Evolutionary conservation across 2,329 filamentous ascomycete genomes (phyloP), one percentile per base, ranked within the genome.

Genomic region (Fusarium pilosicola): DNA sequence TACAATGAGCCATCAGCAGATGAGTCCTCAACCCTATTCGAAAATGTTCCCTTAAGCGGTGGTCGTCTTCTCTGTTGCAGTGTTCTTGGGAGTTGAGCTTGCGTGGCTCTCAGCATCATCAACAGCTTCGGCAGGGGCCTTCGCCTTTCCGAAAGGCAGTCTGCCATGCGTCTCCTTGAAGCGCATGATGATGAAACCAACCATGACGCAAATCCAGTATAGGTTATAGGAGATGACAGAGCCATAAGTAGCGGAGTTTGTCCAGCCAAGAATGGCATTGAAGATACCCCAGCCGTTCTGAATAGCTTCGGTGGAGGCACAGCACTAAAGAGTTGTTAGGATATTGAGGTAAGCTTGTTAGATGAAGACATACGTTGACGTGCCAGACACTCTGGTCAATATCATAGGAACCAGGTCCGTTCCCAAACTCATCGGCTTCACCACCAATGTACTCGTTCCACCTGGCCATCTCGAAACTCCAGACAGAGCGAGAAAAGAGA

Each of bases 181-280:
- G 46, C 91, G 87, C 86, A 96, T 87, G 39, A 84, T 74, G 20
- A 90, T 69, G 79, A 96, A 93, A 10, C 87, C 87, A 22, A 94
- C 87, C 64, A 95, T 94, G 74, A 96, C 88, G 14, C 85, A 86
- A 57, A 96, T 83, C 95, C 94, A 97, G 85, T 97, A 97, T 22
- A 96, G 66, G 80, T 96, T 97, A 84, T 97, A 97, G 3, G 93
- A 91, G 71, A 97, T 90, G 73, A 97, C 92, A 3, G 93, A 95
- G 58, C 94, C 94, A 77, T 96, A 95, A 4, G 94, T 97, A 10
- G 93, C 95, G 18, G 93, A 94, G 84, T 97, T 97, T 70, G 91
- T 89, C 95, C 95, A 97, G 66, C 95, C 94, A 17, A 97, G 86
- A 60, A 97, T 87, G 66, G 93, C 91, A 77, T 97, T 96, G 87